Conservation (phyloP, 176 grass and related monocot species). For the Carex littledalei region DNA sequence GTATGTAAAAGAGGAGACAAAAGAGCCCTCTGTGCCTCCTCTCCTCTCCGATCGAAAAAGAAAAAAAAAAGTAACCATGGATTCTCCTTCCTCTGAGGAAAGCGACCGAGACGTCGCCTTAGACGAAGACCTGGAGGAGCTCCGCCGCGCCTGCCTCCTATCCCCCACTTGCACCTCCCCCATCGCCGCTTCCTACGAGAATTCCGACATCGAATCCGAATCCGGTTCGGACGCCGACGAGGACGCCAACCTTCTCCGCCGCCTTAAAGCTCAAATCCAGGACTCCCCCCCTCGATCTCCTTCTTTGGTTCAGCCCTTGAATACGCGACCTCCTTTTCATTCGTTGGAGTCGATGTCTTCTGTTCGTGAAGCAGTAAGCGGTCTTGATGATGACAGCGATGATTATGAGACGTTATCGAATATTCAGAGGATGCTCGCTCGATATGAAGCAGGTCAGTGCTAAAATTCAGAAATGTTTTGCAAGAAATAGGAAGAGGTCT, state of each 20-base stretch:
- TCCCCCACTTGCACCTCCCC: slow-evolving; percentile 30
- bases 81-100: slow-evolving; percentile 40
- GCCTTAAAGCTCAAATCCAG: slow-evolving; percentile 39
- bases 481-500: neutral
- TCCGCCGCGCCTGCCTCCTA: slow-evolving; percentile 55
- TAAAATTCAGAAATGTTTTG: neutral
- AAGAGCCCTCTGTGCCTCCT: neutral
- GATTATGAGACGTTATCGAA: slow-evolving; percentile 73
- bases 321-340: slow-evolving; percentile 27
- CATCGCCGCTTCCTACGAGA: neutral
- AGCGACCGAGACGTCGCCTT: slow-evolving; percentile 46
- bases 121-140: slow-evolving; percentile 52
- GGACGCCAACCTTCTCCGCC: slow-evolving; percentile 51
- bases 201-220: slow-evolving; percentile 25
- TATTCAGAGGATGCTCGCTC: slow-evolving; percentile 73
- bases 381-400: slow-evolving; percentile 44
- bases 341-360: slow-evolving; percentile 28
- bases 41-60: neutral
- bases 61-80: slow-evolving; percentile 25
- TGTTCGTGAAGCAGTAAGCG: neutral
- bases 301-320: neutral
- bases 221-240: slow-evolving; percentile 30
- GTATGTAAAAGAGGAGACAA: neutral
- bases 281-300: slow-evolving; percentile 30
- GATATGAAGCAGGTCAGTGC: slow-evolving; percentile 54